Percentiles rank a stretch among this genome's conserved stretches.
Evolutionary conservation across 78 protist genomes (phyloP).

Genomic region (Chrysochromulina tobinii): DNA sequence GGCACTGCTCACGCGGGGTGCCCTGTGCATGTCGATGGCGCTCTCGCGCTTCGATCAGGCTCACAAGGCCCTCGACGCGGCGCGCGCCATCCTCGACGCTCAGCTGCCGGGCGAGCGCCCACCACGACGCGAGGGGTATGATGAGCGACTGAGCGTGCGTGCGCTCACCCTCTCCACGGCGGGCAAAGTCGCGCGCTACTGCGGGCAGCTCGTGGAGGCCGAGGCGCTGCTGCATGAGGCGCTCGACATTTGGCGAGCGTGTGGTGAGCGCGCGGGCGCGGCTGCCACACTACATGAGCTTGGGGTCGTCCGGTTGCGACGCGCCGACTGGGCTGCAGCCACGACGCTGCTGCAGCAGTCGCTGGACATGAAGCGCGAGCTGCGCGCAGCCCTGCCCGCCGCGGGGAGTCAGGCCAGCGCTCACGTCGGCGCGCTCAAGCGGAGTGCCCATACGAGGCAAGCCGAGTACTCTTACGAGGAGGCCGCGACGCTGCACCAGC

Average conservation of each 20-base stretch:
- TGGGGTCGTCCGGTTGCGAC: background rate
- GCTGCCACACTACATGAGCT: conserved; percentile 18
- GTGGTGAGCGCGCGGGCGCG: background rate
- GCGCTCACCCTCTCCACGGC: background rate
- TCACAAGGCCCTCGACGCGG: background rate
- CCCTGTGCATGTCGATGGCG: conserved; percentile 22
- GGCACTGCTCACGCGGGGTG: conserved; percentile 13
- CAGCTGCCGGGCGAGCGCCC: background rate
- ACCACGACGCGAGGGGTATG: background rate
- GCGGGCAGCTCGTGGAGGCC: background rate
- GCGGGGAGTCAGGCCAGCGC: background rate
- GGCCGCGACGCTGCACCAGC: conserved; percentile 11
- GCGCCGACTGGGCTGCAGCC: background rate
- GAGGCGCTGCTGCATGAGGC: background rate
- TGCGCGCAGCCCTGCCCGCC: background rate
- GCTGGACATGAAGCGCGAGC: background rate
- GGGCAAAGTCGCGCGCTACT: conserved; percentile 19
- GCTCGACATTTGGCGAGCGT: background rate
- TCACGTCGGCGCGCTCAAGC: too few species aligned
- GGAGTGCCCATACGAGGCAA: background rate
- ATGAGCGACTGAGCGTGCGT: background rate
- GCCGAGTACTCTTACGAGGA: background rate
- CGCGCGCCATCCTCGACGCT: background rate
- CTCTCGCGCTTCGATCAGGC: background rate
- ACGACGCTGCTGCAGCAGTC: background rate